phyloP scores from a whole-genome alignment of 768 basidiomycete genomes.

The Mycena crocata region DNA sequence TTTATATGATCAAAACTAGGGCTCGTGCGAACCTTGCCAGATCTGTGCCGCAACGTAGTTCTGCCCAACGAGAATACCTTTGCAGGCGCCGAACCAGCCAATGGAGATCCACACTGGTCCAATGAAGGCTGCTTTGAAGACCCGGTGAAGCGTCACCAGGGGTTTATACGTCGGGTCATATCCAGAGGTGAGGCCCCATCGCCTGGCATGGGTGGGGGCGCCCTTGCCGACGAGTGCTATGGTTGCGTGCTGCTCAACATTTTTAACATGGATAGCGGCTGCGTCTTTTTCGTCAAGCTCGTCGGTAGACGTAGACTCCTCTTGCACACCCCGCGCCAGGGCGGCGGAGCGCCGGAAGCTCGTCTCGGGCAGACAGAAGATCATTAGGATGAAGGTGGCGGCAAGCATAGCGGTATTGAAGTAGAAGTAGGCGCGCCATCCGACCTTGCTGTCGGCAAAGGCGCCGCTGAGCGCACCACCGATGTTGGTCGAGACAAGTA shows the following conservation, averaged over 20 bases:
- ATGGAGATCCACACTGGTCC: conserved; percentile 24
- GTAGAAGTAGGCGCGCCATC: conserved; percentile 26
- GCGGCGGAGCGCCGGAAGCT: conserved; percentile 25
- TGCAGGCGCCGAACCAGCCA: conserved; percentile 26
- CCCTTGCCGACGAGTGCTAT: conserved; percentile 21
- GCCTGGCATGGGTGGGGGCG: conserved; percentile 5
- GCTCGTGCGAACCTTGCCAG: conserved; percentile 2
- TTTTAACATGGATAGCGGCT: background rate
- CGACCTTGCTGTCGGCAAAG: conserved; percentile 19
- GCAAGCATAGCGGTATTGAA: conserved; percentile 24
- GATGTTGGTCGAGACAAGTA: conserved; percentile 24
- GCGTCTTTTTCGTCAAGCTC: conserved; percentile 5
- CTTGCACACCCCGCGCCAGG: conserved; percentile 21
- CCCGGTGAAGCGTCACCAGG: conserved; percentile 5
- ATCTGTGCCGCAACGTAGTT: conserved; percentile 19
- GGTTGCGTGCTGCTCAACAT: conserved; percentile 11
- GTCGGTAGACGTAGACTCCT: background rate
- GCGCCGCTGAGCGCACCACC: conserved; percentile 26
- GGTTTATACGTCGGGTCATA: conserved; percentile 16
- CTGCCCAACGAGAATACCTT: conserved; percentile 24
- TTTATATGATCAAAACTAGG: too few species aligned
- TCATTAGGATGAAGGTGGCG: conserved; percentile 11
- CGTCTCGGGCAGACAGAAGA: conserved; percentile 16
- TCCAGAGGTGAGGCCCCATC: conserved; percentile 18
- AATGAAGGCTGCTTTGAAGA: conserved; percentile 14